Base-by-base conservation (phyloP, 2,329 filamentous ascomycete genomes). In the Fusarium vanettenii region DNA sequence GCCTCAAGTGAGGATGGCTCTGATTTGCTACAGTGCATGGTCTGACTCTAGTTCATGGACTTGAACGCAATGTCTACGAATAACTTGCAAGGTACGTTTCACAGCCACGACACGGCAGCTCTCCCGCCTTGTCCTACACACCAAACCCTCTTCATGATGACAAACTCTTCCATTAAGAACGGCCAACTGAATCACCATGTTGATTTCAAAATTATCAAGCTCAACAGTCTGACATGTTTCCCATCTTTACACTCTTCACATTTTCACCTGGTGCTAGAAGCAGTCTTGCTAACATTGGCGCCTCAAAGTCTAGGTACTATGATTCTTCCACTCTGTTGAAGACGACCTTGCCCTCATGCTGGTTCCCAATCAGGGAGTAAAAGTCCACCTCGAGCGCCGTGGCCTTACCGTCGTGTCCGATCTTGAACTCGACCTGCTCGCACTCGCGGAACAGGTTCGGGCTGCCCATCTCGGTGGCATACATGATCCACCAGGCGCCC, bases 181-280 rank as follows among this genome's bases (percentile, higher is more conserved):
- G 89, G 89, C 89, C 89, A 90, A 89, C 89, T 88, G 88, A 91
- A 90, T 84, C 78, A 79, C 80, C 76, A 87, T 91, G 89, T 90
- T 87, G 89, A 90, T 79, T 79, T 76, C 85, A 83, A 85, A 86
- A 84, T 83, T 85, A 88, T 90, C 89, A 91, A 90, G 88, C 89
- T 91, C 88, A 90, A 90, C 87, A 90, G 87, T 91, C 88, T 91
- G 89, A 91, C 75, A 76, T 67, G 25, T 68, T 68, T 67, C 60
- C 39, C 45, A 62, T 45, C 52, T 56, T 56, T 31, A 66, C 63
- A 69, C 43, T 65, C 25, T 71, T 27, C 5, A 27, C 45, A 22
- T 37, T 18, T 59, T 37, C 69, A 41, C 9, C 7, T 31, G 31
- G 20, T 39, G 63, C 56, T 35, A 55, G 59, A 66, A 66, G 57